Conservation (phyloP, 768 basidiomycete species). For the Russula compacta region DNA sequence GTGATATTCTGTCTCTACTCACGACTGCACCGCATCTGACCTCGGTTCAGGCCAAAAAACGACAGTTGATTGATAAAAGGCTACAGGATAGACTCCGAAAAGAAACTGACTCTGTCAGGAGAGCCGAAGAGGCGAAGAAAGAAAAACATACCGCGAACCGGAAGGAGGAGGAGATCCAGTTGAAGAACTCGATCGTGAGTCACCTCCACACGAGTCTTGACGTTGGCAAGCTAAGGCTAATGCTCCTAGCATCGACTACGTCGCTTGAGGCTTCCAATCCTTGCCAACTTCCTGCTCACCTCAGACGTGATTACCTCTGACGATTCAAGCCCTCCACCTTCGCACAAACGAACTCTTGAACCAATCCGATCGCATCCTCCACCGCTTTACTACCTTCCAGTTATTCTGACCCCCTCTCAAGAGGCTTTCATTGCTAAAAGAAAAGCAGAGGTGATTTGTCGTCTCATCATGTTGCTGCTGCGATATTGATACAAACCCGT, state of each 20-base stretch:
- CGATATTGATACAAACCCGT: conserved; percentile 1
- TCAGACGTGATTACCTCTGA: conserved; percentile 51
- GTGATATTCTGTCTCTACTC: conserved; percentile 17
- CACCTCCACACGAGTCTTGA: not conserved
- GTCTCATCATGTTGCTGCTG: not conserved
- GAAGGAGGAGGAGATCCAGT: conserved; percentile 73
- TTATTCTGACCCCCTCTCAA: conserved; percentile 56
- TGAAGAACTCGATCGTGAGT: conserved; percentile 75
- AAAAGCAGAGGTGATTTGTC: conserved; percentile 48
- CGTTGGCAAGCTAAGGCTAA: not conserved
- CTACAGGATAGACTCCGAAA: conserved; percentile 76
- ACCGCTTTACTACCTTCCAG: conserved; percentile 70
- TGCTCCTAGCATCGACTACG: conserved; percentile 58
- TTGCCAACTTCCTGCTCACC: conserved; percentile 69
- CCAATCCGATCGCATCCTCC: conserved; percentile 62
- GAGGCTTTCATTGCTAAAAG: conserved; percentile 54
- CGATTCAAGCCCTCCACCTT: conserved; percentile 25
- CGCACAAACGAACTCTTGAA: conserved; percentile 34
- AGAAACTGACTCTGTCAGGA: conserved; percentile 80
- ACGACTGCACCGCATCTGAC: not conserved
- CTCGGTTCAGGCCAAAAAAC: conserved; percentile 60
- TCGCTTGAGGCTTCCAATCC: conserved; percentile 56
- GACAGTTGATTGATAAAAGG: conserved; percentile 75
- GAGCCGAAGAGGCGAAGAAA: conserved; percentile 80
- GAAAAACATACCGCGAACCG: conserved; percentile 67